Evolutionary conservation across 805 yeast species (phyloP).

Genomic region (Candida takata): DNA sequence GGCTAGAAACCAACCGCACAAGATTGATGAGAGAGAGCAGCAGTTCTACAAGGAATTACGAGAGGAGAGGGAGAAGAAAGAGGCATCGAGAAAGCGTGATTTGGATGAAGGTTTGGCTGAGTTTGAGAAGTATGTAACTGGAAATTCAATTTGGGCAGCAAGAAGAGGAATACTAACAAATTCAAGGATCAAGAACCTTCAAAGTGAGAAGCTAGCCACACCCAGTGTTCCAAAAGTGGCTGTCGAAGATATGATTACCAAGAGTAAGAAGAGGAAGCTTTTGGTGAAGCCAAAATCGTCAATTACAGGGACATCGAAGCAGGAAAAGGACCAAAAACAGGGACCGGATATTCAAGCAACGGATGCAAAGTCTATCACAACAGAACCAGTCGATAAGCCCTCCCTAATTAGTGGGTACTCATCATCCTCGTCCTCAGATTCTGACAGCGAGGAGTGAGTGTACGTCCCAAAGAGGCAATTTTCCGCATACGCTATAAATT

Average conservation of each 20-base stretch:
- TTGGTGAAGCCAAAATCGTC: not conserved
- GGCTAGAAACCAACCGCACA: constrained; percentile 16
- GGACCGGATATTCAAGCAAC: no score
- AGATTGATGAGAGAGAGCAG: constrained; percentile 16
- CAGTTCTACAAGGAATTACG: constrained; percentile 14
- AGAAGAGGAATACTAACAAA: not conserved
- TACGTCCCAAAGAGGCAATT: not conserved
- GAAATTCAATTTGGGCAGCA: no score
- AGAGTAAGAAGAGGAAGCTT: not conserved
- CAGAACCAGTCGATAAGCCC: no score
- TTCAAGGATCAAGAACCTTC: not conserved
- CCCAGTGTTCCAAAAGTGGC: no score
- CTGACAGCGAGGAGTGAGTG: constrained; percentile 9
- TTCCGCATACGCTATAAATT: not conserved
- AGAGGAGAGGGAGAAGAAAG: constrained; percentile 6
- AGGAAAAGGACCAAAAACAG: no score
- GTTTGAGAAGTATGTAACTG: constrained; percentile 21
- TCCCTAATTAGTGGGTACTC: constrained; percentile 1
- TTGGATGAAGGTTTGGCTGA: constrained; percentile 14
- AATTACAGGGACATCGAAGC: no score
- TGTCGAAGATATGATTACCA: no score
- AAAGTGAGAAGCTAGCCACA: no score
- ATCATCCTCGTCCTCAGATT: constrained; percentile 9
- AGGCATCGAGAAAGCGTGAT: constrained; percentile 13
- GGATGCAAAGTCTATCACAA: no score